Percentiles rank a stretch among this genome's conserved stretches.
Conservation (phyloP, 179 eudicot species). For the Vitellaria paradoxa region DNA sequence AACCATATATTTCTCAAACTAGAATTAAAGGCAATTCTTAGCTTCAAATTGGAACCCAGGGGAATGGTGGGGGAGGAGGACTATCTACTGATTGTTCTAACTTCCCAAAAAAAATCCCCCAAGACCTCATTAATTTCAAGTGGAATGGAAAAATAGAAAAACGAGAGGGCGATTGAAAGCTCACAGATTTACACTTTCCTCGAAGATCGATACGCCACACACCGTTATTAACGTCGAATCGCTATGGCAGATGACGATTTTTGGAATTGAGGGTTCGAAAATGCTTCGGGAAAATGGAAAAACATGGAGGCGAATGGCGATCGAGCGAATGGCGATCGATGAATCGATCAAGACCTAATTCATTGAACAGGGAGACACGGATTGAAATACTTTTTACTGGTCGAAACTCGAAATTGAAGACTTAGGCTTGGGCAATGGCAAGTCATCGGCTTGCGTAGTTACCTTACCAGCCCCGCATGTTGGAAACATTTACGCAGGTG, state of each 20-base stretch:
- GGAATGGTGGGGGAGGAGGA: too few relatives aligned
- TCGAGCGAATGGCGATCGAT: neutral
- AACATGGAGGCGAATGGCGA: neutral
- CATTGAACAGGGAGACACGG: neutral
- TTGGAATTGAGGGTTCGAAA: neutral
- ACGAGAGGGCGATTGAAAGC: neutral
- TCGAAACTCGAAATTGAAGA: neutral
- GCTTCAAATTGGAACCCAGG: neutral
- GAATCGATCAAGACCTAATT: neutral
- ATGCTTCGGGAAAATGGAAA: neutral
- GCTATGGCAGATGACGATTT: neutral
- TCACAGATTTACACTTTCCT: neutral
- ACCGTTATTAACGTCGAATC: neutral
- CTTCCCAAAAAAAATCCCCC: neutral
- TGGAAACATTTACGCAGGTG: neutral
- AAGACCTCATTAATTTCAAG: neutral
- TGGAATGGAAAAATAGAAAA: neutral
- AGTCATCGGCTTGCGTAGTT: neutral
- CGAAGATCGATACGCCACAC: neutral
- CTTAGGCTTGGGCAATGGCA: neutral
- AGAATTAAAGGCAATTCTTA: neutral
- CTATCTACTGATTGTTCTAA: neutral
- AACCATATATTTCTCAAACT: neutral
- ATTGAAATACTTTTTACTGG: too few relatives aligned
- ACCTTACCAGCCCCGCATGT: neutral